Base-by-base conservation (phyloP, 2,329 filamentous ascomycete species). In the Calycina marina region DNA sequence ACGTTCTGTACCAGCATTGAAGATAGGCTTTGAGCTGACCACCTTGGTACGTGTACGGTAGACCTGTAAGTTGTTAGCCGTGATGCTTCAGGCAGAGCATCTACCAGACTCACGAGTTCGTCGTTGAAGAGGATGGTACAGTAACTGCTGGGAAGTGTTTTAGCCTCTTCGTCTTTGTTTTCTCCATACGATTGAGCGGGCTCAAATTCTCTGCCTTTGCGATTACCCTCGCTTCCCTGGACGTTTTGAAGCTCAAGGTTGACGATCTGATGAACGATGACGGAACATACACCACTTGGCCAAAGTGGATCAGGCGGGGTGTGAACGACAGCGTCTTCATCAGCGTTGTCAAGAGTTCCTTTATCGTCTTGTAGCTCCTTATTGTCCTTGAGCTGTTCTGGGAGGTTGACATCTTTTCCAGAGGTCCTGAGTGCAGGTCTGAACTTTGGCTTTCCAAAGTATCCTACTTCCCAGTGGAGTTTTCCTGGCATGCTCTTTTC, bases 11-110 rank as follows among this genome's bases (percentile, higher is more conserved):
- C 88, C 88, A 3, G 90, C 86, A 46, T 96, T 94, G 67, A 93
- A 96, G 42, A 96, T 94, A 2, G 90, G 90, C 53, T 92, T 86
- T 32, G 83, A 92, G 20, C 81, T 92, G 5, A 93, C 80, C 4
- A 86, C 86, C 62, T 98, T 96, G 20, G 83, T 73, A 49, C 90
- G 73, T n/a, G 88, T 96, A 50, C 88, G 85, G 62, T 94, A 96
- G 12, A 85, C 65, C 59, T 67, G 44, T 8, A 18, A 14, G 12
- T 26, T 2, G 15, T 29, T 29, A 29, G 15, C 27, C n/a, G n/a
- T n/a, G n/a, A n/a, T n/a, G n/a, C n/a, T n/a, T n/a, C n/a, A n/a
- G n/a, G n/a, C 14, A 13, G 25, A 27, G 13, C 10, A 27, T 13
- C 6, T 25, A 24, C 9, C 8, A 13, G 14, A 49, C 60, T 45